phyloP scores from a whole-genome alignment of 2,329 filamentous ascomycete species.

The Diaporthe longicolla region DNA sequence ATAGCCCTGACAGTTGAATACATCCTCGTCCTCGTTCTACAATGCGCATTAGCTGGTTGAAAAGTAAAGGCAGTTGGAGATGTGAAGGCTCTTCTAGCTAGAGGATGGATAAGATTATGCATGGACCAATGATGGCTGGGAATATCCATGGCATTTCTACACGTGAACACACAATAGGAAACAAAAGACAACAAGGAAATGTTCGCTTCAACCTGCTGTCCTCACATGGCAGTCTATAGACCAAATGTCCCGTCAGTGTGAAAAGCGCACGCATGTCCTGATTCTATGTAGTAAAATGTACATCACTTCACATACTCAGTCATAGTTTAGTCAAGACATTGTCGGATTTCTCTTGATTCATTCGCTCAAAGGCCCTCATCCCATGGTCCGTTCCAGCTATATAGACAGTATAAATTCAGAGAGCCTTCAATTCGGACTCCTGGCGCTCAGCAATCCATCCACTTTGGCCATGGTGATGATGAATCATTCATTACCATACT shows the following conservation, averaged over 20 bases:
- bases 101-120: not conserved
- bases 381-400: not conserved
- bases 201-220: not conserved
- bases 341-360: not conserved
- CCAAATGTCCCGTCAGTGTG: not conserved
- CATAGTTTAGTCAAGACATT: not conserved
- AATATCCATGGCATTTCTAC: not conserved
- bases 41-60: not conserved
- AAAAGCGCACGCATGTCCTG: not conserved
- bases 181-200: not conserved
- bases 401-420: not conserved
- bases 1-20: not conserved
- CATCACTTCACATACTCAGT: not conserved
- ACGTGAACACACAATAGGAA: not conserved
- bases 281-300: not conserved
- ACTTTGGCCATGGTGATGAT: not conserved
- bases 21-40: not conserved
- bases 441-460: not conserved
- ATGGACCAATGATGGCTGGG: not conserved
- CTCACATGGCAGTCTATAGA: too few species aligned
- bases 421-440: not conserved
- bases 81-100: not conserved
- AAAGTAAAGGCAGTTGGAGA: not conserved
- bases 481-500: constrained; percentile 8
- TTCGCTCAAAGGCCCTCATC: not conserved